A percentile compares a stretch with the other conserved stretches of the same genome.
These are phyloP conservation scores for Zelonia costaricensis DNA, from an alignment of 208 protist genomes.

Conservation along the genomic window DNA sequence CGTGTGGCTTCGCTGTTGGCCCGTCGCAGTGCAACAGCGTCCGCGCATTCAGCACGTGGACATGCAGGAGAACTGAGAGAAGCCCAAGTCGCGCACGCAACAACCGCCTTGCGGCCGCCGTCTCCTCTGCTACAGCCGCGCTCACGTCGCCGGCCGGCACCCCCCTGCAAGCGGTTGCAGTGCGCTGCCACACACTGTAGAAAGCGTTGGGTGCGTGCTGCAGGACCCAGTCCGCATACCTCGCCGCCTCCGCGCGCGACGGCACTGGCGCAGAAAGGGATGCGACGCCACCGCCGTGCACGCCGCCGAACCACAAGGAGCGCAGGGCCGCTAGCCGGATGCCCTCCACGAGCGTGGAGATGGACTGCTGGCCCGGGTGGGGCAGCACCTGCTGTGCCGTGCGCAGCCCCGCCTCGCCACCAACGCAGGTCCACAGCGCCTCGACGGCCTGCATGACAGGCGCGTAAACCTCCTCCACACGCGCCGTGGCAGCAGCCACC, in stretches of 20 bases:
- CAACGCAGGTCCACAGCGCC: slow-evolving; percentile 21
- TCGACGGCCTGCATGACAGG: slow-evolving; percentile 18
- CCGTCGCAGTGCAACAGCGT: neutral
- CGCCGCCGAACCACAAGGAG: slow-evolving; percentile 39
- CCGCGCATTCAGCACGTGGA: slow-evolving; percentile 12
- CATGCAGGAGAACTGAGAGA: slow-evolving; percentile 15
- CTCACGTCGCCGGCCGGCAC: neutral
- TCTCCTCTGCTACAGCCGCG: slow-evolving; percentile 1
- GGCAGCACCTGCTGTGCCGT: slow-evolving; percentile 62
- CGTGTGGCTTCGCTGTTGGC: neutral
- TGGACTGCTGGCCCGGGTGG: slow-evolving; percentile 39
- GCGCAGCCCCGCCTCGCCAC: slow-evolving; percentile 28
- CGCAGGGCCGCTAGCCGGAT: slow-evolving; percentile 66
- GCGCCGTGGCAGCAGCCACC: neutral
- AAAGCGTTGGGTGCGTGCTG: slow-evolving; percentile 35
- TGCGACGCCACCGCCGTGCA: neutral
- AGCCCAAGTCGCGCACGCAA: slow-evolving; percentile 25
- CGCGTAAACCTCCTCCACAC: slow-evolving; percentile 1
- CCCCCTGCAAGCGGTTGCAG: too few relatives aligned
- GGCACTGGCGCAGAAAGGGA: neutral
- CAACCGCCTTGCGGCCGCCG: slow-evolving; percentile 10
- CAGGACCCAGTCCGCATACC: slow-evolving; percentile 24
- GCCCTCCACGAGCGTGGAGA: slow-evolving; percentile 58
- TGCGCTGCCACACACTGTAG: slow-evolving; percentile 46
- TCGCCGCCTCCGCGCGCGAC: neutral